These are phyloP conservation scores for Bipolaris bicolor DNA, from an alignment of 2,329 filamentous ascomycete species.

Conservation along the genomic window DNA sequence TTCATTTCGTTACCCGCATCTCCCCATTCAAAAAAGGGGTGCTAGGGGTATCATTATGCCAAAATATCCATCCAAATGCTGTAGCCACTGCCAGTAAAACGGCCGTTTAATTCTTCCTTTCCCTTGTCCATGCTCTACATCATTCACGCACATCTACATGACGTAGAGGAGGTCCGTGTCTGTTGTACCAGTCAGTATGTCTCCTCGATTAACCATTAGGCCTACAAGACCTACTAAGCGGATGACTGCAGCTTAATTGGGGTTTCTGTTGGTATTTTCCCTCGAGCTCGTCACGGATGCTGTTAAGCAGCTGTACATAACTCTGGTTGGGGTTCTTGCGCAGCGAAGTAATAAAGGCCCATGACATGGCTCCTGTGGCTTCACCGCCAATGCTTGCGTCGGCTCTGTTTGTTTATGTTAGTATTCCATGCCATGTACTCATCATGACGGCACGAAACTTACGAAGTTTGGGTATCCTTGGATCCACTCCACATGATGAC, in stretches of 20 bases:
- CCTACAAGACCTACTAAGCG: slow-evolving; percentile 70
- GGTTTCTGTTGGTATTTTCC: slow-evolving; percentile 93
- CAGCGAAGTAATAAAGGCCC: slow-evolving; percentile 90
- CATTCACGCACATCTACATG: slow-evolving; percentile 15
- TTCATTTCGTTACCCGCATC: not conserved
- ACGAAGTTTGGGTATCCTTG: slow-evolving; percentile 94
- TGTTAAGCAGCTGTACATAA: slow-evolving; percentile 95
- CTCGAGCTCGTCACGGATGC: slow-evolving; percentile 85
- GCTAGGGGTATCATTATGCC: not conserved
- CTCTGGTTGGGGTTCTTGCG: slow-evolving; percentile 94
- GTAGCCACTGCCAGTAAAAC: not conserved
- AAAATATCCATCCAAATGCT: not conserved
- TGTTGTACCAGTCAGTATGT: slow-evolving; percentile 22
- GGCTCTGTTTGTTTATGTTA: slow-evolving; percentile 62
- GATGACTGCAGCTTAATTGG: slow-evolving; percentile 94
- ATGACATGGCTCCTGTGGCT: slow-evolving; percentile 97
- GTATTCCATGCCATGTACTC: not conserved
- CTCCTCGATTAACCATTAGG: not conserved
- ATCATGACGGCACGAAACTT: slow-evolving; percentile 50
- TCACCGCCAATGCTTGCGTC: slow-evolving; percentile 87
- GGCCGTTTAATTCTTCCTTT: not conserved
- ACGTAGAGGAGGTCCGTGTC: slow-evolving; percentile 29
- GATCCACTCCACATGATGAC: slow-evolving; percentile 98
- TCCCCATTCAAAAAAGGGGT: not conserved
- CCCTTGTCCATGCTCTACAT: not conserved